Conservation (phyloP, 371 early-diverging fungal genomes). For the Thermomucor indicae-seudaticae region DNA sequence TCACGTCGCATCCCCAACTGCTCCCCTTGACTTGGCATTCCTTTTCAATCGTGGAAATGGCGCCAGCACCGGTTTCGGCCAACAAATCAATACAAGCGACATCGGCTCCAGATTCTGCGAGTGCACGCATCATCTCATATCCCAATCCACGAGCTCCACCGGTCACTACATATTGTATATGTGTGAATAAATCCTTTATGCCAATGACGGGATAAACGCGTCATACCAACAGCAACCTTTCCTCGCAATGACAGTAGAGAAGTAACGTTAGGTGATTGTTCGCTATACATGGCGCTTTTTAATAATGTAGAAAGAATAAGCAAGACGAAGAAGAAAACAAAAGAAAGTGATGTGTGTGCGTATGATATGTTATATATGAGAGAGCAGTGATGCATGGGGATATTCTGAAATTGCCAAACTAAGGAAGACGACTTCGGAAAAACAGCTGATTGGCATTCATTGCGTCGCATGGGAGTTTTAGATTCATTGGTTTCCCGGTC, state of each 20-base stretch:
- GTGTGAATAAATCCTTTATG: neutral
- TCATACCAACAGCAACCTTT: constrained; percentile 35
- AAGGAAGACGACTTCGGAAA: too few relatives aligned
- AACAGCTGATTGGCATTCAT: too few relatives aligned
- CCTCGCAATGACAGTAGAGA: constrained; percentile 26
- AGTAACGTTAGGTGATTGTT: constrained; percentile 16
- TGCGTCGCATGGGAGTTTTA: too few relatives aligned
- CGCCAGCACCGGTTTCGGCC: constrained; percentile 15
- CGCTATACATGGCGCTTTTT: neutral
- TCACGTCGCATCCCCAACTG: constrained; percentile 36
- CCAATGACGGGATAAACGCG: neutral
- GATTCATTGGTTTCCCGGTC: too few relatives aligned
- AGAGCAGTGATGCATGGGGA: too few relatives aligned
- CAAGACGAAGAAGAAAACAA: neutral
- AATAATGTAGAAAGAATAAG: neutral
- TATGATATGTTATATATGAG: too few relatives aligned
- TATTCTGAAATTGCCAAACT: too few relatives aligned
- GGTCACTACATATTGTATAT: constrained; percentile 18
- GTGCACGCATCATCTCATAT: constrained; percentile 38
- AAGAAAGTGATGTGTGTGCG: neutral
- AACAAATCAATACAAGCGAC: constrained; percentile 35
- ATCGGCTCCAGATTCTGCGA: constrained; percentile 36
- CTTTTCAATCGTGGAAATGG: constrained; percentile 13
- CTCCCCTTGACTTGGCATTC: constrained; percentile 22
- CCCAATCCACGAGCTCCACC: constrained; percentile 46